phyloP scores from a whole-genome alignment of 2,329 filamentous ascomycete genomes.

The Karstenula rhodostoma region DNA sequence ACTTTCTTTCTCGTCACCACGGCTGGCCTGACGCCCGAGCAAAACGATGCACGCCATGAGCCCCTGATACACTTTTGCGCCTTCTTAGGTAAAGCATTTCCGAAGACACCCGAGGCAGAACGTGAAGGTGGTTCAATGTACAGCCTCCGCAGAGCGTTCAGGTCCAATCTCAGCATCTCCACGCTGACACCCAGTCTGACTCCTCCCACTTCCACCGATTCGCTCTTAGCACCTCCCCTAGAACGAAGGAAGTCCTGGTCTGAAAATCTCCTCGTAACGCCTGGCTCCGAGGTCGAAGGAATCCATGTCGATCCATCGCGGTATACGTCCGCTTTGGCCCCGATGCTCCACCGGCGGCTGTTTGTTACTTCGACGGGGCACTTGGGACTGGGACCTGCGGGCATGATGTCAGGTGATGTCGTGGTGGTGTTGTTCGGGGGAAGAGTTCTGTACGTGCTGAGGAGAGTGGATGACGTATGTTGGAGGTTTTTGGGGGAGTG shows the following conservation, averaged over 20 bases:
- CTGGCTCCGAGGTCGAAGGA: not conserved
- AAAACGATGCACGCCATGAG: conserved; percentile 9
- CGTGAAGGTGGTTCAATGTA: conserved; percentile 3
- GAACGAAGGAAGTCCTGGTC: not conserved
- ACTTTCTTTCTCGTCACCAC: conserved; percentile 15
- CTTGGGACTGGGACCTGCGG: conserved; percentile 13
- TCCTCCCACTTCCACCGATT: conserved; percentile 6
- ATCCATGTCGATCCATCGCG: conserved; percentile 8
- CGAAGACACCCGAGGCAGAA: not conserved
- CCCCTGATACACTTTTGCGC: conserved; percentile 9
- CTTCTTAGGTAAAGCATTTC: conserved; percentile 1
- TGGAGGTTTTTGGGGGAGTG: conserved; percentile 12
- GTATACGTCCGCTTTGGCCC: conserved; percentile 14
- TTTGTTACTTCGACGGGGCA: conserved; percentile 13
- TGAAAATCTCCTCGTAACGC: not conserved
- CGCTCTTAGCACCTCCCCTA: not conserved
- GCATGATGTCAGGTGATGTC: conserved; percentile 18
- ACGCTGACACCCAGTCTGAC: conserved; percentile 15
- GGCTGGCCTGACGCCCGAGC: conserved; percentile 14
- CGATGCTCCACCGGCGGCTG: conserved; percentile 14
- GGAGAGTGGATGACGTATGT: conserved; percentile 8
- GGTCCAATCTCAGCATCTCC: conserved; percentile 17
- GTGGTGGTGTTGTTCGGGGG: conserved; percentile 17
- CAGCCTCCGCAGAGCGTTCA: conserved; percentile 11
- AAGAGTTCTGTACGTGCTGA: conserved; percentile 14